phyloP scores from a whole-genome alignment of 1,284 basidiomycete genomes.

The Serendipita sp. region DNA sequence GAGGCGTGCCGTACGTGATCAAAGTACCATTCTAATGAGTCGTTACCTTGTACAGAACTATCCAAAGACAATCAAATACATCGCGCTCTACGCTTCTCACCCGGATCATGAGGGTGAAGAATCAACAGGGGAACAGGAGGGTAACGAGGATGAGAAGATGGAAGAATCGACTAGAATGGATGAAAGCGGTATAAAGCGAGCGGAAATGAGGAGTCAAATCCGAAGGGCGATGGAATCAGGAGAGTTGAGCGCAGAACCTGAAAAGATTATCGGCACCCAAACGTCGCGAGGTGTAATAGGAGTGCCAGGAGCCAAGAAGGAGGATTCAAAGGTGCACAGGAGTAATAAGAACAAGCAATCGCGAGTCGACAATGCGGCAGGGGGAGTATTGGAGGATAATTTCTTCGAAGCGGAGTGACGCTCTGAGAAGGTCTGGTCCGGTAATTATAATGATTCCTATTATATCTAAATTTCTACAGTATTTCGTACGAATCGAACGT shows the following conservation, averaged over 20 bases:
- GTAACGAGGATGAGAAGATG: neutral
- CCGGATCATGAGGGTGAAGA: constrained; percentile 5
- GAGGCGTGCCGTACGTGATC: constrained; percentile 2
- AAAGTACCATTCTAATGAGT: neutral
- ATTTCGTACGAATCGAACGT: neutral
- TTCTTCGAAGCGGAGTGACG: constrained; percentile 1
- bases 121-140: neutral
- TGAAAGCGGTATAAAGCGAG: neutral
- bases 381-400: neutral
- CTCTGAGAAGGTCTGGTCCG: neutral
- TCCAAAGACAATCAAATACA: constrained; percentile 71
- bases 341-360: neutral
- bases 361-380: neutral
- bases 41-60: constrained; percentile 40
- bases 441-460: no score
- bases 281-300: neutral
- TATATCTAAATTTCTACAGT: no score
- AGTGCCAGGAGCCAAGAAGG: neutral
- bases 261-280: constrained; percentile 9
- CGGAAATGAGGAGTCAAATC: neutral
- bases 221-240: constrained; percentile 10
- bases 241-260: constrained; percentile 13
- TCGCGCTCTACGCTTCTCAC: constrained; percentile 66
- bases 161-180: neutral
- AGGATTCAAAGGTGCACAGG: neutral